Percentiles rank a stretch among this genome's conserved stretches.
Conservation (phyloP, 352 stramenopile genomes). For the Elongisporangium undulatum region DNA sequence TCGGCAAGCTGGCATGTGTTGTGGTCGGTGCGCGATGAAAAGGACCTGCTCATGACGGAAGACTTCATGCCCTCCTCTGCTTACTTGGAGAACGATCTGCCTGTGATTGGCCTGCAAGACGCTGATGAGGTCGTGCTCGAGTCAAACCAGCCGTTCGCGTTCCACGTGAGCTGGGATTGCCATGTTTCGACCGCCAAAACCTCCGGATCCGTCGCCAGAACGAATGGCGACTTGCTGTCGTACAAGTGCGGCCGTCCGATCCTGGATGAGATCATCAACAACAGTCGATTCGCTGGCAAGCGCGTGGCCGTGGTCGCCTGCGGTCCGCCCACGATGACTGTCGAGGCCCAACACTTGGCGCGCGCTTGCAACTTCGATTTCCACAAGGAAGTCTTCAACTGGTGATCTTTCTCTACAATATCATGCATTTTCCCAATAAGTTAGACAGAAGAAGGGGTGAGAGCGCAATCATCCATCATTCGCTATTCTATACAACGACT, state of each 20-base stretch:
- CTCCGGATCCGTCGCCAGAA: conserved; percentile 36
- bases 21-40: conserved; percentile 54
- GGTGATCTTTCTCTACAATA: conserved; percentile 46
- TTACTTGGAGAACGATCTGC: conserved; percentile 21
- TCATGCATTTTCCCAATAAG: neutral
- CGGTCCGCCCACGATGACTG: conserved; percentile 65
- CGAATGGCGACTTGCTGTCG: conserved; percentile 47
- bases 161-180: conserved; percentile 55
- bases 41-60: conserved; percentile 73
- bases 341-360: conserved; percentile 61
- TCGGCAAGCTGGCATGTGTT: conserved; percentile 44
- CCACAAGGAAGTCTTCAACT: conserved; percentile 83
- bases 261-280: conserved; percentile 70
- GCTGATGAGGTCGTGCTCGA: conserved; percentile 31
- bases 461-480: conserved; percentile 4
- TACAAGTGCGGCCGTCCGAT: conserved; percentile 52
- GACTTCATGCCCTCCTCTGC: conserved; percentile 53
- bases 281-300: conserved; percentile 48
- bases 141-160: conserved; percentile 29
- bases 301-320: conserved; percentile 71
- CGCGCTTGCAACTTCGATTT: conserved; percentile 69
- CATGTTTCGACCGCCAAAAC: conserved; percentile 53
- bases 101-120: neutral
- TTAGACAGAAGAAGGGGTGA: conserved; percentile 1
- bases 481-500: conserved; percentile 10